phyloP scores from a whole-genome alignment of 495 filamentous ascomycete genomes.

The Podospora bellae-mahoneyi region DNA sequence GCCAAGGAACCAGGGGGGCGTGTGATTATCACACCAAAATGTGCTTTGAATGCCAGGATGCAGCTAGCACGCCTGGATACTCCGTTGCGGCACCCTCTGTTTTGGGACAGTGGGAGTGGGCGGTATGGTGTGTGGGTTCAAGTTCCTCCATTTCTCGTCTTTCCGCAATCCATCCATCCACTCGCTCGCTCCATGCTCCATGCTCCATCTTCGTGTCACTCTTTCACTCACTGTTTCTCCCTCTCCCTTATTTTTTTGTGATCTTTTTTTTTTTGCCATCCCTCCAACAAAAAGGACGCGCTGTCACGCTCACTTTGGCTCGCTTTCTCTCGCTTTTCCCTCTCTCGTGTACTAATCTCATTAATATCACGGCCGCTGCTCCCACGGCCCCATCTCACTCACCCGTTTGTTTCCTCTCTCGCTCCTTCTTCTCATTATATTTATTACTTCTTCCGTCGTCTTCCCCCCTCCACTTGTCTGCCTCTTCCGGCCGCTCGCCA shows the following conservation, averaged over 20 bases:
- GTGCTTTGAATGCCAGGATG: conserved; percentile 5
- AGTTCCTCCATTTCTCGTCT: background rate
- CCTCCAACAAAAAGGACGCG: background rate
- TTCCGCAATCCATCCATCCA: conserved; percentile 6
- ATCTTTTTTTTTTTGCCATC: conserved; percentile 5
- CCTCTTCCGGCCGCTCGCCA: background rate
- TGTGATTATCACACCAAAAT: background rate
- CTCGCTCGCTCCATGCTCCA: background rate
- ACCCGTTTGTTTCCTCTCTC: conserved; percentile 8
- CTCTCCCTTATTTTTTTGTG: conserved; percentile 12
- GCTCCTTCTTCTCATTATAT: conserved; percentile 13
- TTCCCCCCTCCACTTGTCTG: background rate
- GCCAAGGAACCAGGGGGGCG: background rate
- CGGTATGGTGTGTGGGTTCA: background rate
- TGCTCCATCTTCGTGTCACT: conserved; percentile 7
- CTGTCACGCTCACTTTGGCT: background rate
- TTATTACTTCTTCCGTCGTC: conserved; percentile 12
- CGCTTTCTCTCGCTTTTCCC: conserved; percentile 2
- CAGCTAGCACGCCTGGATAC: background rate
- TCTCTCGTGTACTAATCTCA: conserved; percentile 12
- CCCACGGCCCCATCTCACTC: conserved; percentile 1
- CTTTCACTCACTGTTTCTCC: conserved; percentile 2
- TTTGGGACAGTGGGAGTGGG: background rate
- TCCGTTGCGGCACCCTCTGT: conserved; percentile 8
- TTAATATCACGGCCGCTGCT: conserved; percentile 11